Percentiles rank a stretch among this genome's conserved stretches.
Evolutionary conservation across 2,329 filamentous ascomycete genomes (phyloP).

Genomic region (Colletotrichum gigasporum): DNA sequence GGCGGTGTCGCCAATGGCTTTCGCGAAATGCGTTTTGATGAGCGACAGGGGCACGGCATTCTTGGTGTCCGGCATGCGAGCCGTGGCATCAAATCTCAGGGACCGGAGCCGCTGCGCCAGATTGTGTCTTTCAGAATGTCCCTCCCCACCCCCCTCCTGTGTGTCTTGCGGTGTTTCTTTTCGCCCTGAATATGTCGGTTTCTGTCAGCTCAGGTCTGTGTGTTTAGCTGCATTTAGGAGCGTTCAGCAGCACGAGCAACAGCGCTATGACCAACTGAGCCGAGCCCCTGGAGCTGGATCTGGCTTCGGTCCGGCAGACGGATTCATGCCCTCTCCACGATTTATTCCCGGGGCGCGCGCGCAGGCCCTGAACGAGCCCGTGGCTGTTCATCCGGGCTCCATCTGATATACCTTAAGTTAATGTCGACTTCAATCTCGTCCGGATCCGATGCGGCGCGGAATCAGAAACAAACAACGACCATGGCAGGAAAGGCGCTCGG

Average conservation of each 20-base stretch:
- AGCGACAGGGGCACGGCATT: slow-evolving; percentile 12
- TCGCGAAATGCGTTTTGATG: slow-evolving; percentile 6
- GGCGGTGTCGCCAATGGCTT: no score
- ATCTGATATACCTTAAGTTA: background rate
- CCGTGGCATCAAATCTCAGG: background rate
- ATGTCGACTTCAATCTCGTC: slow-evolving; percentile 2
- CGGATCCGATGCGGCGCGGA: background rate
- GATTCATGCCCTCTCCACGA: background rate
- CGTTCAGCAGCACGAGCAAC: background rate
- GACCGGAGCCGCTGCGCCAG: background rate
- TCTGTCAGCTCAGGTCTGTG: background rate
- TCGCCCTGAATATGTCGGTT: background rate
- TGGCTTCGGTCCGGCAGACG: background rate
- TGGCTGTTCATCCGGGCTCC: background rate
- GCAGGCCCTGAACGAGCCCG: no score
- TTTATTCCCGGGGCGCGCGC: no score
- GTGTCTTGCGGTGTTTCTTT: no score
- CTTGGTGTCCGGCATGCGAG: no score
- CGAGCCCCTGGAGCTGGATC: slow-evolving; percentile 7
- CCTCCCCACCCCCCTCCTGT: no score
- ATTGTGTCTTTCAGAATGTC: slow-evolving; percentile 6
- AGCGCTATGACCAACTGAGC: background rate
- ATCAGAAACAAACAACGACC: no score
- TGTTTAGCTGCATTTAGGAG: background rate
- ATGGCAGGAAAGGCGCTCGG: background rate